Conservation (phyloP, 2,329 filamentous ascomycete species). For the Cytospora piceae region DNA sequence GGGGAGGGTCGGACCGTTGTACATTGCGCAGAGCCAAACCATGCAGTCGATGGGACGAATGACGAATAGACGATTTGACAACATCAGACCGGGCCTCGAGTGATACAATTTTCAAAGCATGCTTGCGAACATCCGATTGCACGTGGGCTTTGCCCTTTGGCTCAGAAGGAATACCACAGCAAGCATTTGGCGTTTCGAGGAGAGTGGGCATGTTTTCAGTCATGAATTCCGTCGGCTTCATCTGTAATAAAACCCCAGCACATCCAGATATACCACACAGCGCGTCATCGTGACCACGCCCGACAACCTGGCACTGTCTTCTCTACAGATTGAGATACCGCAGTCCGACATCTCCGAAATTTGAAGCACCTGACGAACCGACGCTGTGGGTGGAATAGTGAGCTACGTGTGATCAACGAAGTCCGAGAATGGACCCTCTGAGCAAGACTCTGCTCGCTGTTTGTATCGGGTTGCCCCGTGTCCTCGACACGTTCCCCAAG, state of each 20-base stretch:
- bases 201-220: background rate
- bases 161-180: background rate
- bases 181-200: background rate
- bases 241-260: conserved; percentile 3
- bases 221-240: background rate
- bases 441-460: conserved; percentile 35
- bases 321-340: conserved; percentile 57
- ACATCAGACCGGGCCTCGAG: background rate
- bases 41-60: background rate
- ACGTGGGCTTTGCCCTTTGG: no score
- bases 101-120: background rate
- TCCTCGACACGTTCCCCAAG: conserved; percentile 28
- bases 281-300: conserved; percentile 64
- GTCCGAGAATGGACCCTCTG: conserved; percentile 41
- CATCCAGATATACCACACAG: conserved; percentile 56
- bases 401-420: conserved; percentile 60
- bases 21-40: background rate
- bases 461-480: conserved; percentile 30
- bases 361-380: conserved; percentile 60
- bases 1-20: background rate
- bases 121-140: background rate
- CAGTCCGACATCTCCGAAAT: conserved; percentile 61
- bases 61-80: background rate
- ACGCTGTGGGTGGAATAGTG: conserved; percentile 53
- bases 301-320: conserved; percentile 52